Conservation (phyloP, 495 filamentous ascomycete species). For the Tetracladium setigerum region DNA sequence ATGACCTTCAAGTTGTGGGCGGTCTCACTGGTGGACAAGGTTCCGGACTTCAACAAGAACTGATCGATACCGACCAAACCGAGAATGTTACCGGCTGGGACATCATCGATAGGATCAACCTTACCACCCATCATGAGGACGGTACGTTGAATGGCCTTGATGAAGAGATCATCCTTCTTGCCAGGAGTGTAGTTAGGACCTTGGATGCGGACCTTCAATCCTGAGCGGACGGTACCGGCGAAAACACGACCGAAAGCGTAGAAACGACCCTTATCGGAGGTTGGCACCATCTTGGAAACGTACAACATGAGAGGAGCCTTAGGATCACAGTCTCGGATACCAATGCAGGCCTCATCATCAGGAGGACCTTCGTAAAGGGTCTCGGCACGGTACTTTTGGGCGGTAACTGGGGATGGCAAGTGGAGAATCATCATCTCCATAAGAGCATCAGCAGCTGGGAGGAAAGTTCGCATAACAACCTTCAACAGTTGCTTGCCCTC, state of each 20-base stretch:
- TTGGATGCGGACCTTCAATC: slow-evolving; percentile 99
- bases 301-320: slow-evolving; percentile 99
- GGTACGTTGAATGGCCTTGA: slow-evolving; percentile 99
- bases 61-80: slow-evolving; percentile 99
- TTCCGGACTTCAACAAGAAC: slow-evolving; percentile 99
- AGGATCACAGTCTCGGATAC: slow-evolving; percentile 96
- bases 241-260: slow-evolving; percentile 99
- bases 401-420: slow-evolving; percentile 89
- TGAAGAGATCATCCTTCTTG: slow-evolving; percentile 97
- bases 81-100: slow-evolving; percentile 98
- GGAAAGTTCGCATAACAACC: slow-evolving; percentile 95
- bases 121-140: slow-evolving; percentile 99
- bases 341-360: slow-evolving; percentile 87
- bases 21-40: slow-evolving; percentile 91
- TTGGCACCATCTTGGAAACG: slow-evolving; percentile 99
- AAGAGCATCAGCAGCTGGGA: slow-evolving; percentile 95
- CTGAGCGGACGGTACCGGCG: slow-evolving; percentile 92
- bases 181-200: slow-evolving; percentile 97
- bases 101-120: slow-evolving; percentile 98
- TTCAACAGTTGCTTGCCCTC: slow-evolving; percentile 97
- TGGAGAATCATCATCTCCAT: slow-evolving; percentile 99
- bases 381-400: slow-evolving; percentile 97
- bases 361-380: slow-evolving; percentile 96
- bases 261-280: slow-evolving; percentile 99
- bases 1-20: slow-evolving; percentile 99